phyloP scores from a whole-genome alignment of 176 grass and related monocot genomes.

The Oryza glumipatula region DNA sequence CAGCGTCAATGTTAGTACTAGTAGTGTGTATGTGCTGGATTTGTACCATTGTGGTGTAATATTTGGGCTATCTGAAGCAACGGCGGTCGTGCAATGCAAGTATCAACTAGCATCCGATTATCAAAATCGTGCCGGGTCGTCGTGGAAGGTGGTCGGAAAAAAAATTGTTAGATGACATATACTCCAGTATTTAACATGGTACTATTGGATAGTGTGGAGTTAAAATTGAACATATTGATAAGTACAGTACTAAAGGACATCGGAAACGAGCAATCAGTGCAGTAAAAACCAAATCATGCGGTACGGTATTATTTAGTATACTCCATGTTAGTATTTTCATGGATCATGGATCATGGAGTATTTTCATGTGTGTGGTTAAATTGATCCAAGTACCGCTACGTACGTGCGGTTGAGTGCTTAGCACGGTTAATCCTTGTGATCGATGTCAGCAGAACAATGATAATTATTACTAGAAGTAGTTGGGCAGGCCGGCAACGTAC shows the following conservation, averaged over 20 bases:
- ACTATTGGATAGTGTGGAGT: neutral
- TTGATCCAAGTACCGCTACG: neutral
- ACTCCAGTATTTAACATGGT: too few relatives aligned
- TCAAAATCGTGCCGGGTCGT: neutral
- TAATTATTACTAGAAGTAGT: neutral
- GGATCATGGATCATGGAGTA: too few relatives aligned
- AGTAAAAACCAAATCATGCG: neutral
- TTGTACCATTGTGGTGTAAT: neutral
- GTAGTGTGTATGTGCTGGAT: neutral
- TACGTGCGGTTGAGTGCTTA: neutral
- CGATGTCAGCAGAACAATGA: neutral
- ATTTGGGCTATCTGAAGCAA: neutral
- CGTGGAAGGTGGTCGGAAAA: neutral
- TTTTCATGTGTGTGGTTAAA: neutral
- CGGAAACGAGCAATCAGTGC: neutral
- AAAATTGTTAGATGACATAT: neutral
- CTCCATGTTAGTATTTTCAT: too few relatives aligned
- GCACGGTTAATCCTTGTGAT: neutral
- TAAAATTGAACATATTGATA: neutral
- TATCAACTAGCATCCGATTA: neutral
- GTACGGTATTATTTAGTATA: neutral
- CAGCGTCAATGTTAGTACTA: neutral
- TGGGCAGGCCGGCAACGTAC: conserved; percentile 20
- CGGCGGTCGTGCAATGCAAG: neutral
- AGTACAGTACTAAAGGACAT: too few relatives aligned